Conservation (phyloP, 1,139 yeast genomes). For the Kodamaea sp. region DNA sequence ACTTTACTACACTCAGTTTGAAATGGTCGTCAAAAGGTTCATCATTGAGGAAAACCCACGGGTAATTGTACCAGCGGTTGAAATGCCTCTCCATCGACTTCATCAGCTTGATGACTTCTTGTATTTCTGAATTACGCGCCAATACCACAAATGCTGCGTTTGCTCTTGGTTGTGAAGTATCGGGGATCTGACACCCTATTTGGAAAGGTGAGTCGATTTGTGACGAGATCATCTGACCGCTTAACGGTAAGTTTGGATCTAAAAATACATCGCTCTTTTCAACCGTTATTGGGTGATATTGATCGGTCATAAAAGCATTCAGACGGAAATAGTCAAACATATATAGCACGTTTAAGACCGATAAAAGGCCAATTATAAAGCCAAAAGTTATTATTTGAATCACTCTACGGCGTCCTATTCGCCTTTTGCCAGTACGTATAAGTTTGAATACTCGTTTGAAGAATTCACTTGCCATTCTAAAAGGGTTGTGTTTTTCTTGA, state of each 20-base stretch:
- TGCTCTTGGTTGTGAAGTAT: conserved; percentile 35
- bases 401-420: no score
- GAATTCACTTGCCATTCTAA: no score
- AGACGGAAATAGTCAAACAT: conserved; percentile 2
- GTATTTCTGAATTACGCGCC: conserved; percentile 71
- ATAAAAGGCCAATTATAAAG: not conserved
- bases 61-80: conserved; percentile 87
- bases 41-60: conserved; percentile 84
- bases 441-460: no score
- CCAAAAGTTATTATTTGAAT: not conserved
- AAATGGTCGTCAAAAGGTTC: conserved; percentile 67
- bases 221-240: conserved; percentile 28
- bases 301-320: conserved; percentile 1
- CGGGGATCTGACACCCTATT: conserved; percentile 50
- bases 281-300: not conserved
- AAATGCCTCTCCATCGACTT: conserved; percentile 75
- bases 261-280: not conserved
- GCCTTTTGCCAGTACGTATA: no score
- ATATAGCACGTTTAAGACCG: not conserved
- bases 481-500: no score
- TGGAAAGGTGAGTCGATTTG: conserved; percentile 42
- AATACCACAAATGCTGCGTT: conserved; percentile 83
- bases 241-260: conserved; percentile 19
- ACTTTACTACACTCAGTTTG: conserved; percentile 42
- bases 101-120: conserved; percentile 67